Percentiles rank a stretch among this genome's conserved stretches.
phyloP scores from a whole-genome alignment of 345 rosid species.

The Gossypium thurberi region DNA sequence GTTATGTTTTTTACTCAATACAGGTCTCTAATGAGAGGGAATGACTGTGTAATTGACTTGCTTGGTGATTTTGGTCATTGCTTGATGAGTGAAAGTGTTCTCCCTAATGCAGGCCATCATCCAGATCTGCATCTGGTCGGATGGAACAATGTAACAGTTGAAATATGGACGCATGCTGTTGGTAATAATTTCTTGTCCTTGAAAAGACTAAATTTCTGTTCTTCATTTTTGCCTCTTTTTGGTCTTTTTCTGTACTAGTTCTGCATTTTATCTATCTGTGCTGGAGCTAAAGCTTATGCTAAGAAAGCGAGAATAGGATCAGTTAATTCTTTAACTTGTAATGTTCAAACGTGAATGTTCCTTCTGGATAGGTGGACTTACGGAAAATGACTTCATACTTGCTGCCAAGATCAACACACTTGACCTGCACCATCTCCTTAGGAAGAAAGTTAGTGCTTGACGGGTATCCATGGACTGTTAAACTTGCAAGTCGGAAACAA shows the following conservation, averaged over 20 bases:
- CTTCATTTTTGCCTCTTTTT: background rate
- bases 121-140: conserved; percentile 97
- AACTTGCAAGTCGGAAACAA: background rate
- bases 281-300: background rate
- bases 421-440: conserved; percentile 52
- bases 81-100: conserved; percentile 7
- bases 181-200: conserved; percentile 40
- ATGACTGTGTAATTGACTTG: background rate
- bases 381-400: conserved; percentile 90
- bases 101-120: conserved; percentile 72
- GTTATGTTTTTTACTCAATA: background rate
- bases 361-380: conserved; percentile 55
- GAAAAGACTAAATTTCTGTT: background rate
- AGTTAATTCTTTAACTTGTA: background rate
- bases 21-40: background rate
- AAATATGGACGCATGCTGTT: conserved; percentile 90
- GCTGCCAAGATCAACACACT: conserved; percentile 76
- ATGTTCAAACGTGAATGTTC: background rate
- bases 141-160: conserved; percentile 88
- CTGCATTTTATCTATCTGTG: background rate
- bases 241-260: background rate
- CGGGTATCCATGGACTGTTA: background rate
- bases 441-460: conserved; percentile 34
- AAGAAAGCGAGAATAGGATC: too few relatives aligned
- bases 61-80: background rate